Conservation (phyloP, 2,329 filamentous ascomycete species). For the Fonsecaea nubica region DNA sequence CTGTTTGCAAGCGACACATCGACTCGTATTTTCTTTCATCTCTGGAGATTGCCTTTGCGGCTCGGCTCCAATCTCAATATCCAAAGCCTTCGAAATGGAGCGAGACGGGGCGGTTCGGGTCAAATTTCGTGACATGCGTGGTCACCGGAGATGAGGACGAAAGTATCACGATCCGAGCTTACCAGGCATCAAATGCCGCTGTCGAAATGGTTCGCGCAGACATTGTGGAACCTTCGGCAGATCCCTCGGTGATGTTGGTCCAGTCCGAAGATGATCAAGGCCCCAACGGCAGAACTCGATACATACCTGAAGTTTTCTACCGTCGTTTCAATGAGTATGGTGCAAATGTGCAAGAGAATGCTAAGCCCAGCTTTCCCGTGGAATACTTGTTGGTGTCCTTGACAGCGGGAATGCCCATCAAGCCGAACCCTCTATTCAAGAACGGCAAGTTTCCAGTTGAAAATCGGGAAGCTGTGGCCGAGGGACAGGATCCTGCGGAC, state of each 20-base stretch:
- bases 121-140: slow-evolving; percentile 95
- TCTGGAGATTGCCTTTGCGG: slow-evolving; percentile 86
- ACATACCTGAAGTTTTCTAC: slow-evolving; percentile 98
- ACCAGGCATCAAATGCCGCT: slow-evolving; percentile 92
- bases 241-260: slow-evolving; percentile 92
- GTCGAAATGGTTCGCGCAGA: slow-evolving; percentile 97
- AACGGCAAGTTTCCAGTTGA: slow-evolving; percentile 80
- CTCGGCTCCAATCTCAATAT: slow-evolving; percentile 83
- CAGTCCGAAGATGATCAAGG: slow-evolving; percentile 85
- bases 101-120: slow-evolving; percentile 90
- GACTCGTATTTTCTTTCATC: slow-evolving; percentile 96
- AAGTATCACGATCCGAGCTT: slow-evolving; percentile 85
- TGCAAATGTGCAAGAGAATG: slow-evolving; percentile 94
- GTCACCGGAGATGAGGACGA: slow-evolving; percentile 91
- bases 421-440: slow-evolving; percentile 77
- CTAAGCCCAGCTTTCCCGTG: slow-evolving; percentile 93
- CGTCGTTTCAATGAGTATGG: slow-evolving; percentile 95
- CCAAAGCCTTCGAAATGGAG: slow-evolving; percentile 96
- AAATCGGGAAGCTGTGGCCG: slow-evolving; percentile 85
- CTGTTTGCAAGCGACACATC: slow-evolving; percentile 92
- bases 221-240: slow-evolving; percentile 92
- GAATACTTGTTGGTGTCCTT: slow-evolving; percentile 96
- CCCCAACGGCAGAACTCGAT: slow-evolving; percentile 72
- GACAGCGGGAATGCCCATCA: slow-evolving; percentile 91
- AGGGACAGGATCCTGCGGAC: slow-evolving; percentile 78